phyloP scores from a whole-genome alignment of 768 basidiomycete species.

The Tricholomella constricta region DNA sequence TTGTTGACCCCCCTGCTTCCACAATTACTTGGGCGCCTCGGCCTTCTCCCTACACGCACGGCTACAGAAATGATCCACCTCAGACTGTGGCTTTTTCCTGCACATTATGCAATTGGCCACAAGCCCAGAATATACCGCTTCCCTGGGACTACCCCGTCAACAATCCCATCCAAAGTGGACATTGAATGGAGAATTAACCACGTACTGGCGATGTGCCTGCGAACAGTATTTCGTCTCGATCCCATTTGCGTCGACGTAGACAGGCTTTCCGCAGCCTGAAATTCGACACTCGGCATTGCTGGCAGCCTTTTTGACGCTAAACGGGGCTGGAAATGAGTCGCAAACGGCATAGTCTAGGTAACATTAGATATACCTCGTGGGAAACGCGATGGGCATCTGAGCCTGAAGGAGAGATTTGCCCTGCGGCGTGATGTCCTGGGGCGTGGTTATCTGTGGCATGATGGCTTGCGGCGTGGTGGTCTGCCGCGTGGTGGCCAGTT shows the following conservation, averaged over 20 bases:
- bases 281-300: constrained; percentile 49
- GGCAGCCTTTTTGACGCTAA: constrained; percentile 34
- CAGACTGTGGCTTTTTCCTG: constrained; percentile 56
- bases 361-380: constrained; percentile 29
- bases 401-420: constrained; percentile 35
- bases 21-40: no score
- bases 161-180: constrained; percentile 12
- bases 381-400: no score
- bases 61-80: constrained; percentile 64
- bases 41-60: constrained; percentile 60
- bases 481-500: no score
- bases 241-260: constrained; percentile 56
- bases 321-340: constrained; percentile 33
- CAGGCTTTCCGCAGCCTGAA: constrained; percentile 57
- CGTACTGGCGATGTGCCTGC: constrained; percentile 62
- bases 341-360: constrained; percentile 25
- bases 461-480: no score
- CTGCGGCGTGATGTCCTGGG: constrained; percentile 12
- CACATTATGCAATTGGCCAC: constrained; percentile 66
- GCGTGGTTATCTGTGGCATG: no score
- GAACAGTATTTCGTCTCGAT: constrained; percentile 59
- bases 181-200: constrained; percentile 19
- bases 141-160: constrained; percentile 40
- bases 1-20: no score
- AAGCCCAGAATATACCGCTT: constrained; percentile 56